Evolutionary conservation across 2,329 filamentous ascomycete genomes (phyloP).

Genomic region (Biscogniauxia sp.): DNA sequence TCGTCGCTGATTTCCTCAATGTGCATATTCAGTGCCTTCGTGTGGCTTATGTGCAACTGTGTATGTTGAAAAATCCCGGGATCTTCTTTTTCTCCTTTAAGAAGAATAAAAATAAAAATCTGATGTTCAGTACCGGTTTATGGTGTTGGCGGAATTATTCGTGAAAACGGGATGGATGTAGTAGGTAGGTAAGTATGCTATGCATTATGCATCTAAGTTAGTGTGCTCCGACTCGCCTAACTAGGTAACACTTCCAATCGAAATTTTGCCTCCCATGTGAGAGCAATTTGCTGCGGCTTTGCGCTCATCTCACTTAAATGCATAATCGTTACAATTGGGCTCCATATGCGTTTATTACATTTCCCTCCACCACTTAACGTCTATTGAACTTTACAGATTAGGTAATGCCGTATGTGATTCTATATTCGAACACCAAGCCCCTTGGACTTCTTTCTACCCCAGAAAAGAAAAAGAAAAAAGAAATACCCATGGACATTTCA

Average conservation of each 20-base stretch:
- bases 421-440: no score
- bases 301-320: neutral
- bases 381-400: no score
- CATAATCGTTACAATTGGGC: neutral
- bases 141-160: neutral
- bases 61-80: neutral
- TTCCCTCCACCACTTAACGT: neutral
- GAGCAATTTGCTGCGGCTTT: neutral
- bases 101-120: neutral
- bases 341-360: no score
- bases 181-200: no score
- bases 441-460: no score
- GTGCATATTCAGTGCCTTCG: conserved; percentile 27
- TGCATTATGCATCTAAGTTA: no score
- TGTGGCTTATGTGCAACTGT: neutral
- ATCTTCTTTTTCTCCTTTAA: neutral
- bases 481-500: no score
- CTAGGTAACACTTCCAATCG: neutral
- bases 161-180: neutral
- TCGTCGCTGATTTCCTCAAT: conserved; percentile 43
- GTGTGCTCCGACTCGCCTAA: neutral
- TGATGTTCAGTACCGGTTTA: neutral
- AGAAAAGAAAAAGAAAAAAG: no score
- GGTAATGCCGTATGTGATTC: no score
- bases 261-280: neutral